Conservation (phyloP, 139 green algal species). For the Diplosphaera chodatii region DNA sequence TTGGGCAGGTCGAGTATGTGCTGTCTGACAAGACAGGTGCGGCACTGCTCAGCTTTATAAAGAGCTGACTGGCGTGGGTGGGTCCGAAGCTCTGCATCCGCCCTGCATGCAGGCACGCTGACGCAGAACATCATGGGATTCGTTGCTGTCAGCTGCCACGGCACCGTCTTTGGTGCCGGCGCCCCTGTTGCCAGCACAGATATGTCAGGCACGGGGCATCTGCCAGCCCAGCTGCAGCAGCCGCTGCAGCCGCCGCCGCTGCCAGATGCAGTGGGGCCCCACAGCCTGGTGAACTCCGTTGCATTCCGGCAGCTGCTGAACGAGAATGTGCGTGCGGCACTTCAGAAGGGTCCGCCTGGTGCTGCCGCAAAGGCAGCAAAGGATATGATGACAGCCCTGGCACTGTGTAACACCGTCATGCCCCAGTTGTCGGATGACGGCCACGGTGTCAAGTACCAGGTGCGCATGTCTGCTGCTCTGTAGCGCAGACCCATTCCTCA, state of each 20-base stretch:
- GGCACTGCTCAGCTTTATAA: too few relatives aligned
- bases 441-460: conserved; percentile 45
- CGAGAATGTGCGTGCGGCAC: conserved; percentile 21
- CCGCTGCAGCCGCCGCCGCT: neutral
- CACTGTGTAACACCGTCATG: conserved; percentile 87
- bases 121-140: conserved; percentile 81
- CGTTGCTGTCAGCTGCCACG: conserved; percentile 49
- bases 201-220: neutral
- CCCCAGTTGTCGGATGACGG: conserved; percentile 47
- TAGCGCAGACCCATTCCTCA: too few relatives aligned
- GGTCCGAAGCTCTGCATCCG: too few relatives aligned
- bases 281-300: conserved; percentile 13
- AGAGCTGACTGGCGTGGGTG: too few relatives aligned
- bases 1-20: conserved; percentile 59
- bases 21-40: conserved; percentile 80
- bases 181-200: neutral
- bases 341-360: conserved; percentile 9
- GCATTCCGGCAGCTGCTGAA: conserved; percentile 46
- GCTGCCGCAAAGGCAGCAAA: conserved; percentile 6
- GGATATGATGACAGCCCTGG: conserved; percentile 62
- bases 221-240: neutral
- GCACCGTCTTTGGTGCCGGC: conserved; percentile 34
- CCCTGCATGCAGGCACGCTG: conserved; percentile 53
- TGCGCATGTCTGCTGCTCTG: too few relatives aligned
- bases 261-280: neutral